Conservation (phyloP, 805 yeast genomes). For the Nakazawaea populi region DNA sequence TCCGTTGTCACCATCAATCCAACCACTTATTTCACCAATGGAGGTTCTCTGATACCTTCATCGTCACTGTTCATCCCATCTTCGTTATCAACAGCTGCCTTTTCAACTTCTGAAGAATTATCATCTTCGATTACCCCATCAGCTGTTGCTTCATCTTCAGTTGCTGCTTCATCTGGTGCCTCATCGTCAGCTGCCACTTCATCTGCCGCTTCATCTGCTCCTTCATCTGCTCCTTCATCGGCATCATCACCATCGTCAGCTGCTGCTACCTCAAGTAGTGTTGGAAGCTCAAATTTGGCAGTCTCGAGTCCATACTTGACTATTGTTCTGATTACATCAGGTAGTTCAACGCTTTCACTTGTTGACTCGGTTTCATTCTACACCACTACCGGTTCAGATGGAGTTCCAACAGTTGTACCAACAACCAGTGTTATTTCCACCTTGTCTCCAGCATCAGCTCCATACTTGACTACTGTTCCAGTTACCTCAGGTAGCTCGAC, state of each 20-base stretch:
- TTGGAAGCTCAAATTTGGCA: too few relatives aligned
- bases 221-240: background rate
- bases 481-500: background rate
- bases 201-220: background rate
- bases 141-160: background rate
- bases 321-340: too few relatives aligned
- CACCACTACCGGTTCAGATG: background rate
- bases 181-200: background rate
- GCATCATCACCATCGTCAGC: background rate
- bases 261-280: background rate
- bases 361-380: too few relatives aligned
- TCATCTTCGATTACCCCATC: background rate
- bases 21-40: background rate
- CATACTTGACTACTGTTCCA: background rate
- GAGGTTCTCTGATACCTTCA: background rate
- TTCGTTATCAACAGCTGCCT: background rate
- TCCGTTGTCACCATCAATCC: background rate
- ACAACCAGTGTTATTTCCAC: too few relatives aligned
- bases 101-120: background rate
- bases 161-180: background rate
- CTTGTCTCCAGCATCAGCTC: too few relatives aligned
- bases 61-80: background rate
- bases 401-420: too few relatives aligned
- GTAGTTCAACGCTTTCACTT: too few relatives aligned
- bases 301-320: too few relatives aligned